Base-by-base conservation (phyloP, 352 stramenopile genomes). In the Pythium diclinum region DNA sequence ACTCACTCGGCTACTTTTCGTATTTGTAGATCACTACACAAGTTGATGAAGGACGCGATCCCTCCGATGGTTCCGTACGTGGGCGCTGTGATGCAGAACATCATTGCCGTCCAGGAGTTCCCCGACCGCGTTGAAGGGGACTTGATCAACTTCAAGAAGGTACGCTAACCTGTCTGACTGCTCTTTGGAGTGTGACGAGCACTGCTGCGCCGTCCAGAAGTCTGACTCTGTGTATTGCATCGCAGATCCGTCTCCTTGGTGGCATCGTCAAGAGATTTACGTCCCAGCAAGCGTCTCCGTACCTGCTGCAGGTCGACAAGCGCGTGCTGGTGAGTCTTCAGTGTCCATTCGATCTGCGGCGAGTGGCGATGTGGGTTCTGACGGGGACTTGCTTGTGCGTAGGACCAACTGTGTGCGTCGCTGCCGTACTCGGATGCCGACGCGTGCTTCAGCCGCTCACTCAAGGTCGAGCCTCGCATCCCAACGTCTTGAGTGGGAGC, bases 131-230 rank as follows among this genome's bases (percentile, higher is more conserved):
- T 93, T 5, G 82, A 92, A 63, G 81, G 74, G 32, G 83, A 89
- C 25, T 61, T 93, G 25, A 87, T 95, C 71, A 95, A 95, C 59
- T 92, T 95, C 52, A 94, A 94, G 57, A 95, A 95, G 72, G 79
- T 88, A 28, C 9, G 64, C 3, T 40, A 28, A 28, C 25, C 16
- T 17, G 44, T 30, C 10, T n/a, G 6, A 4, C 25, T 30, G 44
- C 14, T 2, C 38, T 11, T 2, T 52, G 19, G 4, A 28, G 47
- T 53, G 47, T 28, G 25, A 28, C 25, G 25, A 28, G 25, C 25
- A 28, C 25, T 28, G 25, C 33, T 44, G 17, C 30, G 51, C 2
- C 17, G 23, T 32, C 17, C 48, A 25, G 33, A 30, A 17, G 32
- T n/a, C 34, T 71, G 36, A 59, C 23, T 32, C 21, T 23, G 23